Conservation (phyloP, 768 basidiomycete genomes). For the Boletus subcaerulescens region DNA sequence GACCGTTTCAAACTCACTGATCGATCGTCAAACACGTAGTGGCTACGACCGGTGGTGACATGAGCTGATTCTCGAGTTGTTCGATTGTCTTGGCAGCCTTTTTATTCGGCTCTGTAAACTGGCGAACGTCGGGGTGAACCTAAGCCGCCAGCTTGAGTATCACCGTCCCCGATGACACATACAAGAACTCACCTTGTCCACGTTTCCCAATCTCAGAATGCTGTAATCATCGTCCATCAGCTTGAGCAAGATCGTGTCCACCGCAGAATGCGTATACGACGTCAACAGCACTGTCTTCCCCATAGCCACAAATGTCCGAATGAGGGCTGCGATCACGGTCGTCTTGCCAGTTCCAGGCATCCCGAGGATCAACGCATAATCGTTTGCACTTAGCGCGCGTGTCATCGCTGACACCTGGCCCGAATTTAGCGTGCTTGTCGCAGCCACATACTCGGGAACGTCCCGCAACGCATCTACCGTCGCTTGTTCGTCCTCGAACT, state of each 20-base stretch:
- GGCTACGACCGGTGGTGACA: conserved; percentile 90
- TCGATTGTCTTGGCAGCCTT: conserved; percentile 64
- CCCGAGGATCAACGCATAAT: conserved; percentile 91
- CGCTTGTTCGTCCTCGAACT: conserved; percentile 45
- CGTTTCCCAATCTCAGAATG: conserved; percentile 84
- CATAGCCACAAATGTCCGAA: conserved; percentile 69
- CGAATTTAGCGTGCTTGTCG: conserved; percentile 52
- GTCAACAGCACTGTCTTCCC: conserved; percentile 88
- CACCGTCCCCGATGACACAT: background rate
- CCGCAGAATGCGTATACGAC: conserved; percentile 96
- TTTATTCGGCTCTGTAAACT: conserved; percentile 62
- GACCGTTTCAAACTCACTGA: conserved; percentile 57
- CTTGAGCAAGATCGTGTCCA: conserved; percentile 94
- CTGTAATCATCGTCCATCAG: conserved; percentile 64
- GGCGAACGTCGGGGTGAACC: conserved; percentile 80
- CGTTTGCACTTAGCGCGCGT: conserved; percentile 73
- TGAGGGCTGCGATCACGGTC: conserved; percentile 87
- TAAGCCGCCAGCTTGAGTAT: conserved; percentile 29
- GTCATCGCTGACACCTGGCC: conserved; percentile 71
- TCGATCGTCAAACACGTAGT: conserved; percentile 94
- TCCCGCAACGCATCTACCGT: conserved; percentile 12
- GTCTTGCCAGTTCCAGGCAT: conserved; percentile 99
- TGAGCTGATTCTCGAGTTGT: conserved; percentile 77
- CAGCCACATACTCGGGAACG: conserved; percentile 30
- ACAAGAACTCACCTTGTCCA: conserved; percentile 69